Evolutionary conservation across 352 stramenopile species (phyloP).

Genomic region (Pythium sp.): DNA sequence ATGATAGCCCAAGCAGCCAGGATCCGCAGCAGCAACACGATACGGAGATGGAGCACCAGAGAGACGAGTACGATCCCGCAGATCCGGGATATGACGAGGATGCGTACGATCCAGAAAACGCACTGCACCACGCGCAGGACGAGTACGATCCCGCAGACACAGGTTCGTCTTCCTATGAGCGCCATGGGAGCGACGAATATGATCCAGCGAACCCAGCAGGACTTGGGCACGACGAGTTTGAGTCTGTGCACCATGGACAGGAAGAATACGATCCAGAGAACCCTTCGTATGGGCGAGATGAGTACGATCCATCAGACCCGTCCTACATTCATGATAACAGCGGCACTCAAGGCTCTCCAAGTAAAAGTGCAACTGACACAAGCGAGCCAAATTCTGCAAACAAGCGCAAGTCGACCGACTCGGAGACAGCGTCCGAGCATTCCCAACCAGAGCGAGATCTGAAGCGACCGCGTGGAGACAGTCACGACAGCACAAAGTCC

Average conservation of each 20-base stretch:
- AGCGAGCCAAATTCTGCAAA: not conserved
- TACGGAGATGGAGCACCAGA: slow-evolving; percentile 6
- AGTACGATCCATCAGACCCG: slow-evolving; percentile 11
- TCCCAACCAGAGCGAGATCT: not conserved
- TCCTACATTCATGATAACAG: slow-evolving; percentile 5
- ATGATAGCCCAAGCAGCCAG: not conserved
- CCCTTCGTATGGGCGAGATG: slow-evolving; percentile 22
- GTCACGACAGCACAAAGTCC: slow-evolving; percentile 22
- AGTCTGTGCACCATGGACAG: slow-evolving; percentile 16
- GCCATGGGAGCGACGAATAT: slow-evolving; percentile 18
- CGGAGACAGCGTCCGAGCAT: slow-evolving; percentile 15
- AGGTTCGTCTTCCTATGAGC: slow-evolving; percentile 7
- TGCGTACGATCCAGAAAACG: slow-evolving; percentile 22
- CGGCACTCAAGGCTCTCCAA: not conserved
- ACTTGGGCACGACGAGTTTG: slow-evolving; percentile 11
- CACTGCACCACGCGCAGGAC: slow-evolving; percentile 25
- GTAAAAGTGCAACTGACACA: not conserved
- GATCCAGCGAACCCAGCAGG: slow-evolving; percentile 25
- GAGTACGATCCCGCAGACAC: slow-evolving; percentile 27
- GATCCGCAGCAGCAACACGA: slow-evolving; percentile 1
- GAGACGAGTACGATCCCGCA: slow-evolving; percentile 26
- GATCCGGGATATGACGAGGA: slow-evolving; percentile 16
- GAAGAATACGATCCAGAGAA: slow-evolving; percentile 44
- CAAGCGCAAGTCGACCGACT: slow-evolving; percentile 8
- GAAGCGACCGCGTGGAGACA: slow-evolving; percentile 27